phyloP scores from a whole-genome alignment of 208 protist genomes.

The Trypanosoma lewisi region DNA sequence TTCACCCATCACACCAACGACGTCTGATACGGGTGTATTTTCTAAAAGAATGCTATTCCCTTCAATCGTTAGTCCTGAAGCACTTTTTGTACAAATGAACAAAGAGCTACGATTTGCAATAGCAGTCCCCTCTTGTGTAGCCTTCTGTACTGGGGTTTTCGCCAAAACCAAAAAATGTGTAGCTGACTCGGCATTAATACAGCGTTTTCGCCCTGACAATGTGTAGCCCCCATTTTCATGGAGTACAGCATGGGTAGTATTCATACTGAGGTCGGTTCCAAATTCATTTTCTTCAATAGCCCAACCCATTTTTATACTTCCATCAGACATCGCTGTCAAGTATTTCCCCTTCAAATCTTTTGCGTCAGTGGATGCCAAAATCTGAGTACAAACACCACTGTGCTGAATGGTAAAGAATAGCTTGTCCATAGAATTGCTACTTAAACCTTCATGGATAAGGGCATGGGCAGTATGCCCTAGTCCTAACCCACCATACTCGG shows the following conservation, averaged over 20 bases:
- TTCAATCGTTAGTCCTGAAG: conserved; percentile 40
- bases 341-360: conserved; percentile 84
- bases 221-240: conserved; percentile 38
- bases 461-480: conserved; percentile 78
- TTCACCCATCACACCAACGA: conserved; percentile 81
- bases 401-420: conserved; percentile 63
- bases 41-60: conserved; percentile 43
- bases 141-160: conserved; percentile 65
- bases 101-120: conserved; percentile 64
- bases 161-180: conserved; percentile 85
- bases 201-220: conserved; percentile 65
- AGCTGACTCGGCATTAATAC: conserved; percentile 43
- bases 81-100: conserved; percentile 68
- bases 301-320: conserved; percentile 74
- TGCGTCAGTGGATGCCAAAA: conserved; percentile 63
- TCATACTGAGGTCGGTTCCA: conserved; percentile 87
- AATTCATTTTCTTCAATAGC: conserved; percentile 59
- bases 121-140: conserved; percentile 51
- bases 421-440: conserved; percentile 44
- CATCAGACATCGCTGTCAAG: conserved; percentile 86
- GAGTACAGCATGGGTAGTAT: conserved; percentile 37
- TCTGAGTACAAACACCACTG: conserved; percentile 57
- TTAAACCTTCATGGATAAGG: conserved; percentile 77
- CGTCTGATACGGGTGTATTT: conserved; percentile 46
- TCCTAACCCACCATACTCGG: conserved; percentile 82